These are phyloP conservation scores for Dactylonectria estremocensis DNA, from an alignment of 2,329 filamentous ascomycete species.

Conservation along the genomic window DNA sequence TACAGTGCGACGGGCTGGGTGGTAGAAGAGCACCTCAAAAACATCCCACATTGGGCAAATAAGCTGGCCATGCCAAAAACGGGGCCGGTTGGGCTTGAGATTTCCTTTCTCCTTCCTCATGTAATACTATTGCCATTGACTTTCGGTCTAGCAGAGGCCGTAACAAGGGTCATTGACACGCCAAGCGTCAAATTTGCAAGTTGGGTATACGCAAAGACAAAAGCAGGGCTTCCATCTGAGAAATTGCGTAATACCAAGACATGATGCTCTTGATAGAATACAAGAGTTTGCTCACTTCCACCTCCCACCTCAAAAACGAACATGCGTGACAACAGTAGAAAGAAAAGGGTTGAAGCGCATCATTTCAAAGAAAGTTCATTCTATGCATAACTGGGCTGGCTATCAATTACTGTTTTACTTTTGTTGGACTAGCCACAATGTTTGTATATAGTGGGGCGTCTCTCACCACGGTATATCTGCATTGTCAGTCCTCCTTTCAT, in stretches of 20 bases:
- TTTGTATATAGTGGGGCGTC: no score
- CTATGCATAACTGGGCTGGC: no score
- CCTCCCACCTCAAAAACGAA: background rate
- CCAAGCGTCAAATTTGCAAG: slow-evolving; percentile 71
- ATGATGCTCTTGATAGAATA: background rate
- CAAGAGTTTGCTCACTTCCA: background rate
- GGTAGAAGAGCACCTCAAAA: slow-evolving; percentile 62
- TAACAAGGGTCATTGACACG: slow-evolving; percentile 71
- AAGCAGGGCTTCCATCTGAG: slow-evolving; percentile 39
- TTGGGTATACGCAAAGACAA: slow-evolving; percentile 68
- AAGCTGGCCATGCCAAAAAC: slow-evolving; percentile 66
- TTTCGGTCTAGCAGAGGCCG: slow-evolving; percentile 70
- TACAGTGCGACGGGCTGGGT: slow-evolving; percentile 74
- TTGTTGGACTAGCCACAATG: no score
- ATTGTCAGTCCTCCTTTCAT: no score
- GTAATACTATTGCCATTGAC: slow-evolving; percentile 73
- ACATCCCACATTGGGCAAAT: slow-evolving; percentile 71
- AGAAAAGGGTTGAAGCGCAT: no score
- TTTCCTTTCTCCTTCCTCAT: slow-evolving; percentile 72
- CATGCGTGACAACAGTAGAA: no score
- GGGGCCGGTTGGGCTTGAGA: slow-evolving; percentile 74
- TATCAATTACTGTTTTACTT: no score
- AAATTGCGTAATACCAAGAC: background rate
- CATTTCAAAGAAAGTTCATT: no score
- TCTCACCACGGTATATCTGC: no score